Conservation (phyloP, 371 early-diverging fungal genomes). For the Batkoa obscura region DNA sequence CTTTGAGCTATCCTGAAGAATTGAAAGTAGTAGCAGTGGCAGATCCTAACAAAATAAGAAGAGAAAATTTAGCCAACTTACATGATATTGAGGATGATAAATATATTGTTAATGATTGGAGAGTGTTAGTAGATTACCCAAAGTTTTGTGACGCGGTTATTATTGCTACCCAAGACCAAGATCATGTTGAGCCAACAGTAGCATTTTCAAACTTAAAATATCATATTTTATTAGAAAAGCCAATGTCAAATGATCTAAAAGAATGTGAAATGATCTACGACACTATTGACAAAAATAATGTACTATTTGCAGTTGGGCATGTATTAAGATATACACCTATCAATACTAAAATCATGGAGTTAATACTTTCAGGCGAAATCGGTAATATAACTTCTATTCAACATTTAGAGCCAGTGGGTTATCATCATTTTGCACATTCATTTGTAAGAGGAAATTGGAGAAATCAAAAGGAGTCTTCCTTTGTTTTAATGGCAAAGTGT, state of each 20-base stretch:
- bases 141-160: slow-evolving; percentile 10
- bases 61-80: slow-evolving; percentile 7
- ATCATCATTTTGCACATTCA: slow-evolving; percentile 27
- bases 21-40: slow-evolving; percentile 14
- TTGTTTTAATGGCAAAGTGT: slow-evolving; percentile 29
- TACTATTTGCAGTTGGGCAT: slow-evolving; percentile 18
- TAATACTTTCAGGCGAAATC: slow-evolving; percentile 19
- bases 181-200: slow-evolving; percentile 11
- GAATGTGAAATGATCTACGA: slow-evolving; percentile 21
- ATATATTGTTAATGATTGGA: slow-evolving; percentile 10
- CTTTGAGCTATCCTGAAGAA: slow-evolving; percentile 7
- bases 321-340: slow-evolving; percentile 27
- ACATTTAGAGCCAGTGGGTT: slow-evolving; percentile 32
- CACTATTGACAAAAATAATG: slow-evolving; percentile 15
- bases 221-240: slow-evolving; percentile 32
- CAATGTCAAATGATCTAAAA: slow-evolving; percentile 21
- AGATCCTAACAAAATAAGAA: slow-evolving; percentile 9
- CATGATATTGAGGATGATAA: slow-evolving; percentile 5
- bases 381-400: slow-evolving; percentile 29
- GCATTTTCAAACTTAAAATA: slow-evolving; percentile 20
- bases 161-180: slow-evolving; percentile 11
- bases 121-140: slow-evolving; percentile 6
- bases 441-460: slow-evolving; percentile 38
- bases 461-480: slow-evolving; percentile 18
- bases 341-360: slow-evolving; percentile 20